Conservation (phyloP, 2,329 filamentous ascomycete genomes). For the Tolypocladium guangdongense region DNA sequence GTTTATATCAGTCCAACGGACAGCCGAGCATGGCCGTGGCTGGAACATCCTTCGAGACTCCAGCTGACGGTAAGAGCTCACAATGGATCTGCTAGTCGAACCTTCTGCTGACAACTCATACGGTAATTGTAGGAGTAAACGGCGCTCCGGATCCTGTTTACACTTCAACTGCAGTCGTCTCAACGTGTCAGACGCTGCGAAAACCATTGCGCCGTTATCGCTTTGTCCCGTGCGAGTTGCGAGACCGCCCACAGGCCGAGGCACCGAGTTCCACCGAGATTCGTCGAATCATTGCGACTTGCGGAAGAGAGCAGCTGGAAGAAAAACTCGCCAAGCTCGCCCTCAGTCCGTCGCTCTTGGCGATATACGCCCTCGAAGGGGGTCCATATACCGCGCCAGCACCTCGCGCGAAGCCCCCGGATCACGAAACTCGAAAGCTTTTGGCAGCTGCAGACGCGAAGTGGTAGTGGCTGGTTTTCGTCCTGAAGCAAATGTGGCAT, state of each 20-base stretch:
- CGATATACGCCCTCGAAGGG: conserved; percentile 1
- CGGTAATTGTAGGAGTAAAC: not conserved
- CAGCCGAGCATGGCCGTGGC: no score
- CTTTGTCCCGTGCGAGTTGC: conserved; percentile 6
- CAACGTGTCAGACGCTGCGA: conserved; percentile 5
- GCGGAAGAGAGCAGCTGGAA: not conserved
- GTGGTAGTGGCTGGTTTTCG: not conserved
- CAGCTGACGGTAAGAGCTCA: not conserved
- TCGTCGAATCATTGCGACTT: conserved; percentile 7
- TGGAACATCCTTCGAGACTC: not conserved
- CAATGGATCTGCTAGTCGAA: no score
- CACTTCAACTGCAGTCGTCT: not conserved
- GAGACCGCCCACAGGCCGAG: not conserved
- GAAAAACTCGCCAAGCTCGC: not conserved
- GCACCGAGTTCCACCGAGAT: conserved; percentile 14
- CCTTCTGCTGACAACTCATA: no score
- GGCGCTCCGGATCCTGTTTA: not conserved
- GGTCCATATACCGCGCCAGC: not conserved
- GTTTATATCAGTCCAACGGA: no score
- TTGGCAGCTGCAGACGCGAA: not conserved
- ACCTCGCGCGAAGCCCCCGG: not conserved
- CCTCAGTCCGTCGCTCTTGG: conserved; percentile 5
- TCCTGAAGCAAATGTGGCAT: not conserved
- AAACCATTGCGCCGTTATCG: conserved; percentile 8
- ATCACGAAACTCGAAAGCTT: not conserved